Evolutionary conservation across 2,329 filamentous ascomycete genomes (phyloP).

Genomic region (Sclerotinia spermophila): DNA sequence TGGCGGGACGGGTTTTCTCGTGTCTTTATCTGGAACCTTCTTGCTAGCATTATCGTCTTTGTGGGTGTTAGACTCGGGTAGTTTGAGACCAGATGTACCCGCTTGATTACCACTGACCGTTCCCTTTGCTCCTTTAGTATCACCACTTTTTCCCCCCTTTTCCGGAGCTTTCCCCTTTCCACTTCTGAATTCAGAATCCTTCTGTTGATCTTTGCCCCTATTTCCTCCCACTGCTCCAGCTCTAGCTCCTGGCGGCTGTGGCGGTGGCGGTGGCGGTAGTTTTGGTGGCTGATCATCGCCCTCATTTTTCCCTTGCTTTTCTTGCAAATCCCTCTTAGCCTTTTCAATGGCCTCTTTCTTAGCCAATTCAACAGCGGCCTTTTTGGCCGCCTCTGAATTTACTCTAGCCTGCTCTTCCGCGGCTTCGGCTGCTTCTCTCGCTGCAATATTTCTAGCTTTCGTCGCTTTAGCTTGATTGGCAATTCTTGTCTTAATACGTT

Average conservation of each 20-base stretch:
- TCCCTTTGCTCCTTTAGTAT: no score
- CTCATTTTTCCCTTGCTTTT: neutral
- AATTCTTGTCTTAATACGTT: conserved; percentile 12
- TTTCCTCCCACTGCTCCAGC: neutral
- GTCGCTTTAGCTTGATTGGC: conserved; percentile 3
- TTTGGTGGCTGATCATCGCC: neutral
- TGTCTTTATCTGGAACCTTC: no score
- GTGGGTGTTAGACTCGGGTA: no score
- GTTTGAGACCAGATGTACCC: no score
- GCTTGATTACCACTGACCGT: no score
- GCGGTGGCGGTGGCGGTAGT: neutral
- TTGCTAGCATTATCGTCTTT: no score
- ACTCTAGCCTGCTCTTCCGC: neutral
- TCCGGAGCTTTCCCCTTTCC: no score
- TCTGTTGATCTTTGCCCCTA: neutral
- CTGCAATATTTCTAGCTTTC: neutral
- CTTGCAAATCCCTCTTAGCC: neutral
- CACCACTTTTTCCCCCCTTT: neutral
- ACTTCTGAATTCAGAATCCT: neutral
- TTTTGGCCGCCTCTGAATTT: neutral
- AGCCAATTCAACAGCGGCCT: neutral
- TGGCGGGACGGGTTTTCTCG: no score
- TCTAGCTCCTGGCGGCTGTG: neutral
- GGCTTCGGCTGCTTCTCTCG: neutral
- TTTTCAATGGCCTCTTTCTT: neutral